Evolutionary conservation across 192 early-diverging fungal species (phyloP).

Genomic region (Coemansia sp.): DNA sequence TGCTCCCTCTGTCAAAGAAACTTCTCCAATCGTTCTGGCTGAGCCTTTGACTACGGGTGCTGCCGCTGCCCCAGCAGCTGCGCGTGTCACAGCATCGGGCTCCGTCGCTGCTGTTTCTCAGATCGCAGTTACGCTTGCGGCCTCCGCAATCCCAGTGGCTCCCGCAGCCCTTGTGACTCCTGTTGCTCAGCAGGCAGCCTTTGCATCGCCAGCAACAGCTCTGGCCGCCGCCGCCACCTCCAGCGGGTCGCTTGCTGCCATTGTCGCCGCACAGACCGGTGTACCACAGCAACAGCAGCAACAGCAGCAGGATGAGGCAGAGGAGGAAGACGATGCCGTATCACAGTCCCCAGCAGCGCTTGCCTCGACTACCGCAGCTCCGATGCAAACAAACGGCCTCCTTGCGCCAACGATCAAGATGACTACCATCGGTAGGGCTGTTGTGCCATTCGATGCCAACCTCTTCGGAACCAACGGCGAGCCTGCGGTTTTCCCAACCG

Average conservation of each 20-base stretch:
- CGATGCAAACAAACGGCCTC: slow-evolving; percentile 11
- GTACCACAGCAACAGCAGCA: slow-evolving; percentile 7
- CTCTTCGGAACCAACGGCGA: slow-evolving; percentile 31
- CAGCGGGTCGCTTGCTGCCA: slow-evolving; percentile 16
- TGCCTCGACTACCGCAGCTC: slow-evolving; percentile 1
- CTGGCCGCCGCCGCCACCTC: background rate
- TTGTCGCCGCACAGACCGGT: slow-evolving; percentile 33
- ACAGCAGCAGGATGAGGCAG: slow-evolving; percentile 5
- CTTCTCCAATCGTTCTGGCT: too few species aligned
- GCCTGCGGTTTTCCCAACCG: background rate
- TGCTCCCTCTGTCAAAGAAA: too few species aligned
- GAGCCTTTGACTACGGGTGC: background rate
- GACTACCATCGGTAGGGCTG: slow-evolving; percentile 45
- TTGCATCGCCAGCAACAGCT: background rate
- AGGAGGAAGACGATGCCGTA: background rate
- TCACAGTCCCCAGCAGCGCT: background rate
- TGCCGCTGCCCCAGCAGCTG: background rate
- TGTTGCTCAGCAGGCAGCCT: background rate
- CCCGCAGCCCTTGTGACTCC: background rate
- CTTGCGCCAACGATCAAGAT: slow-evolving; percentile 21
- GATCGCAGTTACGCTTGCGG: background rate
- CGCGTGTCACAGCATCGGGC: background rate
- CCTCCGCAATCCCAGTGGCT: slow-evolving; percentile 1
- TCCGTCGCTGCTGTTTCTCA: background rate
- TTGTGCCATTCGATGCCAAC: slow-evolving; percentile 41